phyloP scores from a whole-genome alignment of 345 rosid species.

The Acer campestre region DNA sequence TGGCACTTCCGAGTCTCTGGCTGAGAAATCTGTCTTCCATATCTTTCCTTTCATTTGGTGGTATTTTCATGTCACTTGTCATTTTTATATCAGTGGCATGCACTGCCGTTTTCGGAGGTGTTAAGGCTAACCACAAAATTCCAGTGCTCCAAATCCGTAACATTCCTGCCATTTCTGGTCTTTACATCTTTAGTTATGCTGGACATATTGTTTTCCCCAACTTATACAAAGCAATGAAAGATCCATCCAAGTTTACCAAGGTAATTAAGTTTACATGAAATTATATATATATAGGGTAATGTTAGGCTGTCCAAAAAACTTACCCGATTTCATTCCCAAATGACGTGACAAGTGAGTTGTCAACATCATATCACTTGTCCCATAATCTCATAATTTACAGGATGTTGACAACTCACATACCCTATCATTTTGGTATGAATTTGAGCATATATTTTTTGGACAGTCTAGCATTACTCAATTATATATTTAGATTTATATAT shows the following conservation, averaged over 20 bases:
- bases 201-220: conserved; percentile 84
- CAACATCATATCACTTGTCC: too few relatives aligned
- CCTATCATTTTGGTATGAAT: too few relatives aligned
- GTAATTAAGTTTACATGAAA: conserved; percentile 21
- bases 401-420: too few relatives aligned
- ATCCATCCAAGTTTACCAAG: conserved; percentile 78
- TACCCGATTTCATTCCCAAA: too few relatives aligned
- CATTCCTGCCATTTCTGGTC: conserved; percentile 68
- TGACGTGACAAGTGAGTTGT: too few relatives aligned
- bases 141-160: conserved; percentile 46
- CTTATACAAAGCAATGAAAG: conserved; percentile 72
- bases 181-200: conserved; percentile 64
- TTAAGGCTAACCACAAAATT: conserved; percentile 41
- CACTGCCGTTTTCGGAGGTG: conserved; percentile 55
- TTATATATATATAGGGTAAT: too few relatives aligned
- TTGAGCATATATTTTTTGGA: too few relatives aligned
- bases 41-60: conserved; percentile 72
- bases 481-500: too few relatives aligned
- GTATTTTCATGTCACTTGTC: conserved; percentile 67
- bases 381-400: too few relatives aligned
- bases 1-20: conserved; percentile 81
- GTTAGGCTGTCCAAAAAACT: too few relatives aligned
- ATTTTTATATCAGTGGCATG: conserved; percentile 61
- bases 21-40: conserved; percentile 66
- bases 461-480: too few relatives aligned